Percentiles rank a stretch among this genome's conserved stretches.
phyloP scores from a whole-genome alignment of 2,329 filamentous ascomycete genomes.

The Diplodia scrobiculata region DNA sequence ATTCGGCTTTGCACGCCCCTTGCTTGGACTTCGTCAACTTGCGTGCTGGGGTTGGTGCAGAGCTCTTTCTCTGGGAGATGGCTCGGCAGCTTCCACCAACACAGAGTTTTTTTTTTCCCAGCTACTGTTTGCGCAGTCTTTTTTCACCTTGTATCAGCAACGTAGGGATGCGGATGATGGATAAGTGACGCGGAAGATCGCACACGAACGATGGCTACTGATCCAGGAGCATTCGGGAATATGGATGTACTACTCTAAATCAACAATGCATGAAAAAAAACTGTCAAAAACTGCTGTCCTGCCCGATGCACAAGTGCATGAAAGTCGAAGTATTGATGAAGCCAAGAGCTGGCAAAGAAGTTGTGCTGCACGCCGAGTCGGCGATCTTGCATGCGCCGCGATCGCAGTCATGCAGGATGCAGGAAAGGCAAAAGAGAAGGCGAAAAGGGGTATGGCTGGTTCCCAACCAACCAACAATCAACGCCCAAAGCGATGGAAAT shows the following conservation, averaged over 20 bases:
- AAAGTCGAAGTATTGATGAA: neutral
- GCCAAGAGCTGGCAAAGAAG: neutral
- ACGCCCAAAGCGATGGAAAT: slow-evolving; percentile 1
- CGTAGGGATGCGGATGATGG: slow-evolving; percentile 22
- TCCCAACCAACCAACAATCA: slow-evolving; percentile 6
- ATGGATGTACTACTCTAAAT: slow-evolving; percentile 22
- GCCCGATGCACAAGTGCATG: neutral
- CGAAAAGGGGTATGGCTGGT: slow-evolving; percentile 10
- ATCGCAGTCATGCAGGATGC: slow-evolving; percentile 18
- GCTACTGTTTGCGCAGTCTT: neutral
- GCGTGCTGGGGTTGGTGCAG: slow-evolving; percentile 2
- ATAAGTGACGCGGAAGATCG: slow-evolving; percentile 17
- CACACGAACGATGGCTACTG: slow-evolving; percentile 7
- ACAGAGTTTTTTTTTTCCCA: slow-evolving; percentile 1
- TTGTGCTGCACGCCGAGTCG: slow-evolving; percentile 9
- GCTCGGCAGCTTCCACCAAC: slow-evolving; percentile 10
- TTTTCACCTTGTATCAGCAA: slow-evolving; percentile 22
- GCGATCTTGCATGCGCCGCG: slow-evolving; percentile 22
- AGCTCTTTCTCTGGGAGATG: slow-evolving; percentile 24
- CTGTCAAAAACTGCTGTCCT: neutral
- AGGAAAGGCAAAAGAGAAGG: neutral
- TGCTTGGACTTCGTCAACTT: neutral
- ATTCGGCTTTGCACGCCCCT: neutral
- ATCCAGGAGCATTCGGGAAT: slow-evolving; percentile 20
- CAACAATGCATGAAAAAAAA: slow-evolving; percentile 20